Conservation (phyloP, 2,329 filamentous ascomycete species). For the Diplocarpon rosae region DNA sequence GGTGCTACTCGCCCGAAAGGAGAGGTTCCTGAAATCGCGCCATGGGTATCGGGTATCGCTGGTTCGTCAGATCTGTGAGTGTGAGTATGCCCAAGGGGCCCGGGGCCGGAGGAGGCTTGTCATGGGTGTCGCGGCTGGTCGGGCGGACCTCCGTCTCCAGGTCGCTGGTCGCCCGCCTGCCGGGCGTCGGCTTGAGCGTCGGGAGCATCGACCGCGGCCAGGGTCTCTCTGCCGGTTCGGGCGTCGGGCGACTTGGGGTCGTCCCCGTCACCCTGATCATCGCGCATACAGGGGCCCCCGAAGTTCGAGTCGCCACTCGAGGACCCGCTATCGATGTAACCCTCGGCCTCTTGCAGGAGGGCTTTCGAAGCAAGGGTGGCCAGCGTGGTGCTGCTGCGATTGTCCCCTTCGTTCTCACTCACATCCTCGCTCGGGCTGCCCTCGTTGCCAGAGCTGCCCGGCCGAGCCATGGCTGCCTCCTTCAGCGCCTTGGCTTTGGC, state of each 20-base stretch:
- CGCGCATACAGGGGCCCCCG: slow-evolving; percentile 4
- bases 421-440: slow-evolving; percentile 20
- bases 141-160: background rate
- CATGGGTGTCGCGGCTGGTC: background rate
- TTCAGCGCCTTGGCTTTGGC: slow-evolving; percentile 25
- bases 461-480: slow-evolving; percentile 21
- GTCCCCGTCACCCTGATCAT: slow-evolving; percentile 8
- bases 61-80: background rate
- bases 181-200: slow-evolving; percentile 1
- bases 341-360: slow-evolving; percentile 10
- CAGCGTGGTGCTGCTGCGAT: slow-evolving; percentile 12
- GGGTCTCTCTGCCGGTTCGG: background rate
- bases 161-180: slow-evolving; percentile 1
- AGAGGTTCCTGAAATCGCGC: background rate
- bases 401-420: slow-evolving; percentile 23
- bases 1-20: too few relatives aligned
- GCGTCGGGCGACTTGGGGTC: slow-evolving; percentile 3
- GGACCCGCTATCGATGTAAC: slow-evolving; percentile 7
- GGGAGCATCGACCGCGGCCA: background rate
- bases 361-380: slow-evolving; percentile 13
- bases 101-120: background rate
- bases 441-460: slow-evolving; percentile 22
- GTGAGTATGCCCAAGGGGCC: background rate
- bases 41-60: background rate
- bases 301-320: slow-evolving; percentile 10